Conservation (phyloP, 2,329 filamentous ascomycete species). For the Aspergillus terreus region DNA sequence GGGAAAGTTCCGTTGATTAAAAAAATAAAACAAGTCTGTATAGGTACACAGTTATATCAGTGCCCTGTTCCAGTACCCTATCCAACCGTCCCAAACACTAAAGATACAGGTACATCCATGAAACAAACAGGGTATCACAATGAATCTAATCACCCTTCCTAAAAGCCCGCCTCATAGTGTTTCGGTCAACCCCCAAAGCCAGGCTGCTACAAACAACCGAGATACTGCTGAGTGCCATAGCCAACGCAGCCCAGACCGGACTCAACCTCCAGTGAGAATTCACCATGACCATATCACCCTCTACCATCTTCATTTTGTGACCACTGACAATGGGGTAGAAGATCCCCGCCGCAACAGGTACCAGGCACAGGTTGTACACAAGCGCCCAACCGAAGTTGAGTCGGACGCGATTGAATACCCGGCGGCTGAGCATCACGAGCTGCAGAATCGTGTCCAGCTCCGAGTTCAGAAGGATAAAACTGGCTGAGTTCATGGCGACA, state of each 20-base stretch:
- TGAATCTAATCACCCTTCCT: background rate
- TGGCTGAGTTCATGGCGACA: slow-evolving; percentile 75
- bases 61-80: background rate
- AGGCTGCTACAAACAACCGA: slow-evolving; percentile 83
- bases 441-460: slow-evolving; percentile 67
- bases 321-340: slow-evolving; percentile 60
- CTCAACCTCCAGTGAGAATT: slow-evolving; percentile 44
- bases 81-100: background rate
- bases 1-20: no score
- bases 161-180: slow-evolving; percentile 18
- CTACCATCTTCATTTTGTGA: slow-evolving; percentile 29
- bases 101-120: no score
- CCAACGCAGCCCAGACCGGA: slow-evolving; percentile 74
- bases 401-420: slow-evolving; percentile 73
- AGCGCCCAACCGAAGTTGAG: slow-evolving; percentile 85
- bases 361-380: slow-evolving; percentile 72
- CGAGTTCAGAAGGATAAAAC: slow-evolving; percentile 74
- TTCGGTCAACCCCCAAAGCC: slow-evolving; percentile 55
- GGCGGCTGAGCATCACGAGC: slow-evolving; percentile 65
- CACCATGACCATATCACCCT: slow-evolving; percentile 30
- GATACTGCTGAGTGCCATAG: slow-evolving; percentile 89
- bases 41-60: no score
- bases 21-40: no score
- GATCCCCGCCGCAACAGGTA: slow-evolving; percentile 78
- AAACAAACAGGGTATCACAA: background rate